phyloP scores from a whole-genome alignment of 257 asterid genomes.

The Solanum bulbocastanum region DNA sequence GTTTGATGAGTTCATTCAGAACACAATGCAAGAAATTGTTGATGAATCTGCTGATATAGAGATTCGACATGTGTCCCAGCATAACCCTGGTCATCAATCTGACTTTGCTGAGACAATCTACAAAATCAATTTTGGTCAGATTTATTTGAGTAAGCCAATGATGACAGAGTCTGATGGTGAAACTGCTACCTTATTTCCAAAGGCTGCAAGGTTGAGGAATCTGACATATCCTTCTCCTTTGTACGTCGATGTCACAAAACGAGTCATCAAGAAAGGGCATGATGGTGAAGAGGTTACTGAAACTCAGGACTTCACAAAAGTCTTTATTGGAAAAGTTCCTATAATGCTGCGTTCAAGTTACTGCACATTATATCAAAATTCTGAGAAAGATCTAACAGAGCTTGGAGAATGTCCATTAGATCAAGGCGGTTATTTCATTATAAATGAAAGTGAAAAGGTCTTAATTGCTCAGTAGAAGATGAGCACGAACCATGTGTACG shows the following conservation, averaged over 20 bases:
- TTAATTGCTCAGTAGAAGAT: conserved; percentile 98
- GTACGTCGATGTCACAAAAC: conserved; percentile 84
- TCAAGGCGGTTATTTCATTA: conserved; percentile 95
- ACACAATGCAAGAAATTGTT: conserved; percentile 96
- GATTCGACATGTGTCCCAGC: conserved; percentile 96
- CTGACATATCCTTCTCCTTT: conserved; percentile 94
- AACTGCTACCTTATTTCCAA: conserved; percentile 95
- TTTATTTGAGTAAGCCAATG: conserved; percentile 96
- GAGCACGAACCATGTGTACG: conserved; percentile 98
- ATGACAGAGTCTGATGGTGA: conserved; percentile 99
- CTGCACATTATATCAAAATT: conserved; percentile 83
- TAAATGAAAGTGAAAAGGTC: conserved; percentile 97
- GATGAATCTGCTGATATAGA: conserved; percentile 91
- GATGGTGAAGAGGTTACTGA: conserved; percentile 98
- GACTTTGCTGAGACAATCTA: conserved; percentile 93
- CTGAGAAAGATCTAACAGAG: conserved; percentile 97
- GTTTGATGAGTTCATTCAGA: conserved; percentile 91
- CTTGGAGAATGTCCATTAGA: conserved; percentile 97
- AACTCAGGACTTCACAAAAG: conserved; percentile 94
- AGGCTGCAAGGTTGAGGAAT: conserved; percentile 97
- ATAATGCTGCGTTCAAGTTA: conserved; percentile 95
- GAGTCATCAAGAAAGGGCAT: conserved; percentile 89
- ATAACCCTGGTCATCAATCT: conserved; percentile 83
- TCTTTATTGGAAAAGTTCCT: conserved; percentile 98
- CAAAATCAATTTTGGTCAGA: conserved; percentile 89